Conservation (phyloP, 257 asterid species). For the Nicotiana paniculata region DNA sequence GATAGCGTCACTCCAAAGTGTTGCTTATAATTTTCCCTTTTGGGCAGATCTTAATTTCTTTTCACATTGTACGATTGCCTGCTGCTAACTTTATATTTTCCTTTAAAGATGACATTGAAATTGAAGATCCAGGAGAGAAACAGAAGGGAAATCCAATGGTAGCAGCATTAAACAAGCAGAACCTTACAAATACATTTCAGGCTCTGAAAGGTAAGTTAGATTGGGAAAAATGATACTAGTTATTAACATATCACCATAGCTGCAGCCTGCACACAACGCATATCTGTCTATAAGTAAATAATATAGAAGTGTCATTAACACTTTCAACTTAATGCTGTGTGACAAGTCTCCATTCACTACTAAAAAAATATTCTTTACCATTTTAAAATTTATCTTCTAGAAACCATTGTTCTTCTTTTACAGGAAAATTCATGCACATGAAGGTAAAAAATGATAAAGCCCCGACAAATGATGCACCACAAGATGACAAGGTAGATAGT, state of each 20-base stretch:
- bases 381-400: neutral
- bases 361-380: neutral
- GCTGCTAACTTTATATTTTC: neutral
- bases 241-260: neutral
- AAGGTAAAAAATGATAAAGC: conserved; percentile 59
- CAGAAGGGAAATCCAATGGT: conserved; percentile 55
- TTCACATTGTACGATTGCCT: neutral
- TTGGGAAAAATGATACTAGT: neutral
- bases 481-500: conserved; percentile 52
- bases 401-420: neutral
- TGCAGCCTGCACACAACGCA: neutral
- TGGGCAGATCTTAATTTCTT: neutral
- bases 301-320: neutral
- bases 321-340: neutral
- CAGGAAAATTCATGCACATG: conserved; percentile 57
- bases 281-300: neutral
- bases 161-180: conserved; percentile 63
- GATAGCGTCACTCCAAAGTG: neutral
- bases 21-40: neutral
- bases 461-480: conserved; percentile 35
- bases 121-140: conserved; percentile 74
- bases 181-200: conserved; percentile 62
- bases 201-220: conserved; percentile 56
- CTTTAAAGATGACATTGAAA: conserved; percentile 66
- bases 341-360: neutral